Conservation (phyloP, 1,284 basidiomycete genomes). For the Boletus calvinii region DNA sequence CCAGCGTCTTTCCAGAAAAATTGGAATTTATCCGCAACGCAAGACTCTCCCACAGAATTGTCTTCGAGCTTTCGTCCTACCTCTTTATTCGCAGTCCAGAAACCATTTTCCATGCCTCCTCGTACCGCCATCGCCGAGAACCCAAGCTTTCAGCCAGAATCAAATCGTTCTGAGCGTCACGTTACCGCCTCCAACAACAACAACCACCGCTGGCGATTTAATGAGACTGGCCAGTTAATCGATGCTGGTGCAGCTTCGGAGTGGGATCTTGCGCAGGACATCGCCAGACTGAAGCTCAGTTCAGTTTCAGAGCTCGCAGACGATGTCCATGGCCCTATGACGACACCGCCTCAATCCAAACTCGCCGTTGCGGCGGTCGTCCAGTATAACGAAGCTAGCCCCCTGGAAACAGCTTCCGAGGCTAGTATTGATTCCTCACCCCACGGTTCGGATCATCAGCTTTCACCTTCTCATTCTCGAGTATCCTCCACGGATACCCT, state of each 20-base stretch:
- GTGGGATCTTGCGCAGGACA: conserved; percentile 72
- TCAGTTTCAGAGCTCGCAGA: conserved; percentile 50
- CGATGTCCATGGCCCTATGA: conserved; percentile 51
- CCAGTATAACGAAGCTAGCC: conserved; percentile 63
- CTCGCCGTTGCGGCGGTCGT: conserved; percentile 47
- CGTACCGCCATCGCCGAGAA: conserved; percentile 39
- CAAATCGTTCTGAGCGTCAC: conserved; percentile 32
- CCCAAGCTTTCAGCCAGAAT: conserved; percentile 18
- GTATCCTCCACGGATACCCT: conserved; percentile 75
- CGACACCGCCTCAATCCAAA: conserved; percentile 64
- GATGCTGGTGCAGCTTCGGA: conserved; percentile 52
- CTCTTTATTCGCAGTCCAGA: conserved; percentile 35
- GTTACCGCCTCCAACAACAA: conserved; percentile 32
- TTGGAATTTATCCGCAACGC: conserved; percentile 42
- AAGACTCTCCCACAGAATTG: conserved; percentile 33
- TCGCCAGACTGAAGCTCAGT: conserved; percentile 66
- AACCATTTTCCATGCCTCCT: conserved; percentile 45
- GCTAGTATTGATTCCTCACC: conserved; percentile 71
- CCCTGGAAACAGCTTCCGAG: conserved; percentile 67
- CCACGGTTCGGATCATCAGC: conserved; percentile 60
- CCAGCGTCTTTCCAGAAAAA: conserved; percentile 35
- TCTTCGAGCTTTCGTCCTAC: conserved; percentile 31
- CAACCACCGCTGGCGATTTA: conserved; percentile 60
- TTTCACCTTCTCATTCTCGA: conserved; percentile 67
- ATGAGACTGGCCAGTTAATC: conserved; percentile 59